These are phyloP conservation scores for Lepiota subincarnata DNA, from an alignment of 768 basidiomycete species.

Conservation along the genomic window DNA sequence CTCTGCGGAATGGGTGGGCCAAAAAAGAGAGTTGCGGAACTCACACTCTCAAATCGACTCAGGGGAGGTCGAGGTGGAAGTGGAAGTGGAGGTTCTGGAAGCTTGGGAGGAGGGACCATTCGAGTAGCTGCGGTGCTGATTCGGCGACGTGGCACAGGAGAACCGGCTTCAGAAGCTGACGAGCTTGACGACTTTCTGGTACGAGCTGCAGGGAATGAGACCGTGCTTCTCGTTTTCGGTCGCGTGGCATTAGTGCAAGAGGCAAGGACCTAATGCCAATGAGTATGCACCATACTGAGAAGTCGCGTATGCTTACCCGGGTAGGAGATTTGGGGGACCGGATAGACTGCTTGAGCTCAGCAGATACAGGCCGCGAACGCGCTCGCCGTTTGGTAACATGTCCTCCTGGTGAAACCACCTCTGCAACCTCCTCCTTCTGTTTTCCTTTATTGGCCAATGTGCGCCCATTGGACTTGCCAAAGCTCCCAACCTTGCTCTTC, in stretches of 20 bases:
- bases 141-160: constrained; percentile 53
- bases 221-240: constrained; percentile 29
- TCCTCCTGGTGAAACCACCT: constrained; percentile 71
- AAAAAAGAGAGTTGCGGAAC: constrained; percentile 64
- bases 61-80: constrained; percentile 34
- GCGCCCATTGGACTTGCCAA: constrained; percentile 10
- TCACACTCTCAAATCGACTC: constrained; percentile 52
- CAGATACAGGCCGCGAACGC: constrained; percentile 66
- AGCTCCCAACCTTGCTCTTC: constrained; percentile 20
- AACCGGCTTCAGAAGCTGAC: constrained; percentile 47
- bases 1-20: constrained; percentile 47
- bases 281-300: constrained; percentile 2
- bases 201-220: constrained; percentile 42
- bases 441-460: constrained; percentile 30
- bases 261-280: not conserved
- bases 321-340: constrained; percentile 40
- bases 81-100: constrained; percentile 15
- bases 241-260: constrained; percentile 16
- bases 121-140: constrained; percentile 32
- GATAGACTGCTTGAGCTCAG: constrained; percentile 50
- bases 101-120: constrained; percentile 15
- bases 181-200: constrained; percentile 32
- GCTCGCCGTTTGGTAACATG: constrained; percentile 75
- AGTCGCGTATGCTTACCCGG: constrained; percentile 29
- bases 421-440: constrained; percentile 54